Conservation (phyloP, 768 basidiomycete species). For the Rhizopogon vulgaris region DNA sequence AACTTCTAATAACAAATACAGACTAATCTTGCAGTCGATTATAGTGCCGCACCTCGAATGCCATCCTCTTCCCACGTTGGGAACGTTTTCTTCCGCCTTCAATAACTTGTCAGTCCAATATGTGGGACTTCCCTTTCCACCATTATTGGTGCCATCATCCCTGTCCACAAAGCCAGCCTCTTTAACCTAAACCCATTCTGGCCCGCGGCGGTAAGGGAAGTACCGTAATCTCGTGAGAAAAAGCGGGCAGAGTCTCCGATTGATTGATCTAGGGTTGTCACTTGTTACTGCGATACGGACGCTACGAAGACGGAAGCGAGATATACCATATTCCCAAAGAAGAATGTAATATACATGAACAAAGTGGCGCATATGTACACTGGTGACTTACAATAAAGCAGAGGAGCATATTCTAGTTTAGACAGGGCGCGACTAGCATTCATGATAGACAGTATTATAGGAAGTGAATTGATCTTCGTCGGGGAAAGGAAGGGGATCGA, state of each 20-base stretch:
- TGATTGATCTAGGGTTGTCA: slow-evolving; percentile 1
- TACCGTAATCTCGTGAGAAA: neutral
- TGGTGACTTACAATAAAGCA: slow-evolving; percentile 11
- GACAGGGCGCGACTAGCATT: slow-evolving; percentile 48
- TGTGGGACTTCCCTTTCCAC: slow-evolving; percentile 18
- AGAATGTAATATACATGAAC: slow-evolving; percentile 22
- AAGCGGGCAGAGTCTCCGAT: neutral
- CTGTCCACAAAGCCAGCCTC: neutral
- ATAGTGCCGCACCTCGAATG: slow-evolving; percentile 43
- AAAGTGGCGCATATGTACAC: slow-evolving; percentile 23
- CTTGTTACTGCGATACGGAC: neutral
- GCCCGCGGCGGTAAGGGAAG: neutral
- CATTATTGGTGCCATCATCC: slow-evolving; percentile 9
- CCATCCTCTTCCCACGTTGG: slow-evolving; percentile 43
- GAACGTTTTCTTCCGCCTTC: slow-evolving; percentile 55
- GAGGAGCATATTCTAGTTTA: slow-evolving; percentile 20
- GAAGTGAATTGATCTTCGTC: slow-evolving; percentile 40
- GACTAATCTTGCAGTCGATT: slow-evolving; percentile 7
- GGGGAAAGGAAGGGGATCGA: slow-evolving; percentile 69
- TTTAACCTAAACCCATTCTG: neutral
- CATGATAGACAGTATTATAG: slow-evolving; percentile 52
- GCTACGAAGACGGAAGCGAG: neutral
- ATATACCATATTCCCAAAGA: slow-evolving; percentile 4
- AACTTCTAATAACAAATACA: neutral
- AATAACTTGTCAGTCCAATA: slow-evolving; percentile 61